A percentile compares a stretch with the other conserved stretches of the same genome.
Evolutionary conservation across 371 early-diverging fungal species (phyloP).

Genomic region (Mortierella sp.): DNA sequence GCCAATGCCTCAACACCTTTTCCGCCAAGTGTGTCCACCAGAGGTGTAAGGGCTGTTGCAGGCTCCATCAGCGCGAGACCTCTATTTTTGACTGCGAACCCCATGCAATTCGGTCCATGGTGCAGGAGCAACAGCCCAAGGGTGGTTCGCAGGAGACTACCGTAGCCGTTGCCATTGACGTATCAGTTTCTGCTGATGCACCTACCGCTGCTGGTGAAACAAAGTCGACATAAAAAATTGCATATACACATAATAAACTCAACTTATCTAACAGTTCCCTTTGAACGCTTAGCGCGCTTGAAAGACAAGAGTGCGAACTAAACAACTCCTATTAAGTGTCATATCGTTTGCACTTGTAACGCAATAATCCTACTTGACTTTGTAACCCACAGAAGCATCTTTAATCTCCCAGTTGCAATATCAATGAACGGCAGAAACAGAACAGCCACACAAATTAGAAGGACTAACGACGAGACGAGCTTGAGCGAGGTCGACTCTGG

Average conservation of each 20-base stretch:
- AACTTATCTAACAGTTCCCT: neutral
- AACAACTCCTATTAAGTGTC: neutral
- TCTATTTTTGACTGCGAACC: slow-evolving; percentile 26
- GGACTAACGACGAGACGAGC: neutral
- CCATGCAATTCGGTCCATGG: slow-evolving; percentile 24
- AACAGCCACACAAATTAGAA: neutral
- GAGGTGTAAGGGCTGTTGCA: slow-evolving; percentile 46
- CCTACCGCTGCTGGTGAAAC: neutral
- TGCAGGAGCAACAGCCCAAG: slow-evolving; percentile 5
- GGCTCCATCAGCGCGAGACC: slow-evolving; percentile 27
- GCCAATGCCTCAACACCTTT: slow-evolving; percentile 26
- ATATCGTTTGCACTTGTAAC: too few species aligned
- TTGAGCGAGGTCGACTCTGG: neutral
- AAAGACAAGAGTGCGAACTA: neutral
- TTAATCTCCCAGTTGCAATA: too few species aligned
- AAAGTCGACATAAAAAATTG: neutral
- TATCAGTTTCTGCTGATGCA: neutral
- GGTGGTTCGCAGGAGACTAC: slow-evolving; percentile 19
- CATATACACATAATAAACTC: neutral
- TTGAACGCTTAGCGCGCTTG: neutral
- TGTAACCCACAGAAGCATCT: too few species aligned
- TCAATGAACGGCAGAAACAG: neutral
- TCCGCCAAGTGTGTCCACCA: slow-evolving; percentile 45
- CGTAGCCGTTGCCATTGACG: slow-evolving; percentile 16
- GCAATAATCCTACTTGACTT: too few species aligned